These are phyloP conservation scores for Colletotrichum melonis DNA, from an alignment of 2,329 filamentous ascomycete genomes.

Conservation along the genomic window DNA sequence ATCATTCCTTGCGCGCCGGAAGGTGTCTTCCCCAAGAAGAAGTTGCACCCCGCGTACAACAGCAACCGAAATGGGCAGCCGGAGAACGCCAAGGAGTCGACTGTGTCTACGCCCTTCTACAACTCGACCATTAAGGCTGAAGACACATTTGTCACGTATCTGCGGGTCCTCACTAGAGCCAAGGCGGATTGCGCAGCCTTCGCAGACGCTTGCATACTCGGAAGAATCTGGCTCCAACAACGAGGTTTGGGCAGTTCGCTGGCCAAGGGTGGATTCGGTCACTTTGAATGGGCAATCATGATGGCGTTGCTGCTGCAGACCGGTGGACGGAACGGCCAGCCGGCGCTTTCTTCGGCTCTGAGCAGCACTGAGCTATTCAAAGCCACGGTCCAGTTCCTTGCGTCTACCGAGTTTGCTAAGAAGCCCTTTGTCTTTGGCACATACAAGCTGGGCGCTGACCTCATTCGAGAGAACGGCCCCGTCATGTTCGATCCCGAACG, in stretches of 20 bases:
- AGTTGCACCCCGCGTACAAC: constrained; percentile 76
- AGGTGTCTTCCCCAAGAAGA: constrained; percentile 75
- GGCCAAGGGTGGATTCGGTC: constrained; percentile 86
- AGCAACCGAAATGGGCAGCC: constrained; percentile 71
- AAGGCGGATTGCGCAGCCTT: constrained; percentile 78
- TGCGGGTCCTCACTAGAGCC: constrained; percentile 79
- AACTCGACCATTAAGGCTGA: constrained; percentile 88
- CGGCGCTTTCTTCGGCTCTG: constrained; percentile 81
- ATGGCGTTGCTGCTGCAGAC: constrained; percentile 83
- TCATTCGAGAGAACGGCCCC: constrained; percentile 63
- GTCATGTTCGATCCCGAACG: constrained; percentile 82
- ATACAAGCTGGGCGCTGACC: constrained; percentile 56
- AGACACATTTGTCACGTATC: constrained; percentile 76
- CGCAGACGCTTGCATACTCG: constrained; percentile 85
- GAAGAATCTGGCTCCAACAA: constrained; percentile 89
- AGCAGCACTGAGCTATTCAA: constrained; percentile 97
- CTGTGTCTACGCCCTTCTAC: constrained; percentile 80
- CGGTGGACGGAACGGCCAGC: constrained; percentile 78
- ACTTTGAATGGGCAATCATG: constrained; percentile 90
- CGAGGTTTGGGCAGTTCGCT: constrained; percentile 80
- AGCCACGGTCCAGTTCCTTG: constrained; percentile 88
- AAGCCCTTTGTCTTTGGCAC: constrained; percentile 69
- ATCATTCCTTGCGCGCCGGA: constrained; percentile 81
- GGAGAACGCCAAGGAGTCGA: constrained; percentile 54
- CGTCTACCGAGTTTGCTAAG: constrained; percentile 76